Conservation (phyloP, 2,329 filamentous ascomycete genomes). For the Tolypocladium endophyticum region DNA sequence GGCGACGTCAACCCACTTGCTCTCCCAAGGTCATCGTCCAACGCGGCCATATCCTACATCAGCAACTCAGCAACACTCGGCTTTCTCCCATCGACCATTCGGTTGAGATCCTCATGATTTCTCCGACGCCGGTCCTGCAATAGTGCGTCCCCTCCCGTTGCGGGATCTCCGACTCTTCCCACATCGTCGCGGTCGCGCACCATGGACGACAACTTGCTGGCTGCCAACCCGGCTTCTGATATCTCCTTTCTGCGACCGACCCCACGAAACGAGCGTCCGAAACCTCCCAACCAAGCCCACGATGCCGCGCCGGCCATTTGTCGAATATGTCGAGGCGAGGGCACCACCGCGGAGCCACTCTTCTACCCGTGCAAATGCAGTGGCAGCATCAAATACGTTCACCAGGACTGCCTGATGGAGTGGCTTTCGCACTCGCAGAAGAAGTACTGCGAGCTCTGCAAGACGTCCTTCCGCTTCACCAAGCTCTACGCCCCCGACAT, state of each 20-base stretch:
- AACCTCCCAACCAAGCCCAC: slow-evolving; percentile 10
- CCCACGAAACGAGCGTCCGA: slow-evolving; percentile 5
- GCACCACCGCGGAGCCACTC: slow-evolving; percentile 68
- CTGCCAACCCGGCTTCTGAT: background rate
- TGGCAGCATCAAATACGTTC: slow-evolving; percentile 96
- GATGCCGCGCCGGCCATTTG: slow-evolving; percentile 61
- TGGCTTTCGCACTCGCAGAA: slow-evolving; percentile 98
- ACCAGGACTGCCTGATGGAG: slow-evolving; percentile 96
- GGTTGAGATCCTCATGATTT: background rate
- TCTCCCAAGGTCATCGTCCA: background rate
- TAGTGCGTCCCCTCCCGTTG: background rate
- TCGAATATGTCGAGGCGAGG: slow-evolving; percentile 91
- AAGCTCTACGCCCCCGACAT: slow-evolving; percentile 94
- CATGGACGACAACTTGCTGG: background rate
- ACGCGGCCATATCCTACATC: background rate
- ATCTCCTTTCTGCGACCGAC: slow-evolving; percentile 6
- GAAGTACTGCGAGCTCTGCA: slow-evolving; percentile 98
- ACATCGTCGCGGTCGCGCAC: background rate
- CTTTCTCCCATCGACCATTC: background rate
- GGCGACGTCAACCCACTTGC: background rate
- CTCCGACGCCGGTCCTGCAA: background rate
- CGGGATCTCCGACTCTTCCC: background rate
- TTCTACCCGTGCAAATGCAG: slow-evolving; percentile 99
- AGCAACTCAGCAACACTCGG: background rate
- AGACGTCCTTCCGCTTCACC: slow-evolving; percentile 95